A percentile compares a stretch with the other conserved stretches of the same genome.
Conservation (phyloP, 2,329 filamentous ascomycete genomes). For the Colletotrichum sp. region DNA sequence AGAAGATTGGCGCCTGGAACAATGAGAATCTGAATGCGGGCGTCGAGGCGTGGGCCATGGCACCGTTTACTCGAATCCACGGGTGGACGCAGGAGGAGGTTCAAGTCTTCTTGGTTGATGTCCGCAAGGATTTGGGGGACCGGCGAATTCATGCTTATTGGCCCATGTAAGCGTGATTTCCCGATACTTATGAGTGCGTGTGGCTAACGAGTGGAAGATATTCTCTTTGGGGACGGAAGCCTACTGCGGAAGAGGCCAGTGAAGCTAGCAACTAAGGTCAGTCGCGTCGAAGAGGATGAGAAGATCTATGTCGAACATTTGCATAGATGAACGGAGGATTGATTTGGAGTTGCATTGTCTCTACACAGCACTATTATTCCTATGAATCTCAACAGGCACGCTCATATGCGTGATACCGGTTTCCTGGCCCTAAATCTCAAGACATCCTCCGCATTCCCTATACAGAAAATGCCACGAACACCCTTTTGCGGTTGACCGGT, state of each 20-base stretch:
- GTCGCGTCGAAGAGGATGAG: too few relatives aligned
- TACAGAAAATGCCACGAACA: too few relatives aligned
- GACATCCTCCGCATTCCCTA: too few relatives aligned
- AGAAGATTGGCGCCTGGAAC: background rate
- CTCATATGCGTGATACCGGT: too few relatives aligned
- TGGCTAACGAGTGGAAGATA: background rate
- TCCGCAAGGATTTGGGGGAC: accelerated
- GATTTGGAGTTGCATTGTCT: too few relatives aligned
- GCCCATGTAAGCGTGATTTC: background rate
- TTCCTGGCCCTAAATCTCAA: too few relatives aligned
- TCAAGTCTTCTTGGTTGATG: background rate
- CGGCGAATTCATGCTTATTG: background rate
- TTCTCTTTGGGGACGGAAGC: background rate
- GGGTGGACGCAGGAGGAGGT: background rate
- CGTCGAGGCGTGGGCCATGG: background rate
- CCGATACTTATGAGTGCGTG: background rate
- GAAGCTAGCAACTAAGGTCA: too few relatives aligned
- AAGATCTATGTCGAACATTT: too few relatives aligned
- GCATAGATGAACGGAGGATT: too few relatives aligned
- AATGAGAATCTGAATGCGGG: background rate
- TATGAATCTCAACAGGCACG: too few relatives aligned
- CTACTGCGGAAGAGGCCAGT: background rate
- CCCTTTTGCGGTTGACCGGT: too few relatives aligned
- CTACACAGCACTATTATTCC: too few relatives aligned
- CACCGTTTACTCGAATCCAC: background rate